Evolutionary conservation across 768 basidiomycete genomes (phyloP).

Genomic region (Leccinellum rugosiceps): DNA sequence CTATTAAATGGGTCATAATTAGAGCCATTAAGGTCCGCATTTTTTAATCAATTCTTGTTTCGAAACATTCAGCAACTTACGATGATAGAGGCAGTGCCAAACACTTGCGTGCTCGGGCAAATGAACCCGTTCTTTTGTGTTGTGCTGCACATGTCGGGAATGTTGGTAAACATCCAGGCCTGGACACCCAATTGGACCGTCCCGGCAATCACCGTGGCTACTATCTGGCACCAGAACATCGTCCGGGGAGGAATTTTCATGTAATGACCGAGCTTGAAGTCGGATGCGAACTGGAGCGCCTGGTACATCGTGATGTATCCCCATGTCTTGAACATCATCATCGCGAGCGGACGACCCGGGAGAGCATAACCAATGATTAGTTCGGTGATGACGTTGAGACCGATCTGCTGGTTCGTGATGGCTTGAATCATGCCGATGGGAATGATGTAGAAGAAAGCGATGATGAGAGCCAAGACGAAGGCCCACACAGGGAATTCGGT

Average conservation of each 20-base stretch:
- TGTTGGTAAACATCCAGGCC: slow-evolving; percentile 51
- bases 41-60: slow-evolving; percentile 6
- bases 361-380: slow-evolving; percentile 58
- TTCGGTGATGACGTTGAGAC: slow-evolving; percentile 67
- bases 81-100: slow-evolving; percentile 48
- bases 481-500: slow-evolving; percentile 46
- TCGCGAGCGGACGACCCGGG: slow-evolving; percentile 66
- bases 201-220: slow-evolving; percentile 57
- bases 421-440: slow-evolving; percentile 79
- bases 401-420: slow-evolving; percentile 77
- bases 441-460: slow-evolving; percentile 63
- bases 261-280: slow-evolving; percentile 76
- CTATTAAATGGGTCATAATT: background rate
- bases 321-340: slow-evolving; percentile 78
- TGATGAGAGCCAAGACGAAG: slow-evolving; percentile 38
- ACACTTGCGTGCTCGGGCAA: slow-evolving; percentile 38
- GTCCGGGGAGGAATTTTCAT: slow-evolving; percentile 66
- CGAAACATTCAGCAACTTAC: slow-evolving; percentile 35
- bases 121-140: slow-evolving; percentile 27
- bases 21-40: background rate
- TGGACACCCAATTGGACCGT: slow-evolving; percentile 67
- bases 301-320: slow-evolving; percentile 64
- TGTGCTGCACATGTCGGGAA: slow-evolving; percentile 32
- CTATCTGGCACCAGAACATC: slow-evolving; percentile 69
- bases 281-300: slow-evolving; percentile 66